A percentile compares a stretch with the other conserved stretches of the same genome.
phyloP scores from a whole-genome alignment of 306 rosid genomes.

The Hippophae gyantsensis region DNA sequence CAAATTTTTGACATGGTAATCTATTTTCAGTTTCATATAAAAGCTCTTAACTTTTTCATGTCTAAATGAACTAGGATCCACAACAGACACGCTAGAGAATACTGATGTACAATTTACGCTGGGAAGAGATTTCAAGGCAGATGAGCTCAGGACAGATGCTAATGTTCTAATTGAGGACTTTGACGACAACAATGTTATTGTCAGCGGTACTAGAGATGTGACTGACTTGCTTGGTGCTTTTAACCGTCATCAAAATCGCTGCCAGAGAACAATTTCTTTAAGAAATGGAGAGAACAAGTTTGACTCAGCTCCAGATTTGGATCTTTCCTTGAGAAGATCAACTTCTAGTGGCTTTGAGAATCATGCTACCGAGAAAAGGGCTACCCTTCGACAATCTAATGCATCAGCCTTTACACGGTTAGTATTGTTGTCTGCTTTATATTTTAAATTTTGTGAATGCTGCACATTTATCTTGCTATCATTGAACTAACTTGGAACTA shows the following conservation, averaged over 20 bases:
- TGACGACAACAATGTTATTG: slow-evolving; percentile 39
- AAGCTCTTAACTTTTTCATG: slow-evolving; percentile 23
- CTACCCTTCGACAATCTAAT: slow-evolving; percentile 57
- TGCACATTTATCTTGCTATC: not conserved
- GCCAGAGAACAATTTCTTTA: slow-evolving; percentile 34
- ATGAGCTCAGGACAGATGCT: slow-evolving; percentile 29
- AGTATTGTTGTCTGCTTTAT: slow-evolving; percentile 10
- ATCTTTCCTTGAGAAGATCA: slow-evolving; percentile 80
- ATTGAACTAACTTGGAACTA: not conserved
- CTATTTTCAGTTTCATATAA: slow-evolving; percentile 10
- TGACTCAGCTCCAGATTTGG: slow-evolving; percentile 52
- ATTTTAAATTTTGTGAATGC: not conserved
- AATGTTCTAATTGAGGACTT: slow-evolving; percentile 38
- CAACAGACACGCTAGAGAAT: slow-evolving; percentile 23
- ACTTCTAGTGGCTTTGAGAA: slow-evolving; percentile 40
- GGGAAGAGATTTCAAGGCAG: slow-evolving; percentile 38
- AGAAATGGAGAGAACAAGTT: slow-evolving; percentile 41
- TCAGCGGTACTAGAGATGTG: slow-evolving; percentile 47
- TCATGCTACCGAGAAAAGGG: slow-evolving; percentile 45
- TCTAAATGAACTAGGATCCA: slow-evolving; percentile 34
- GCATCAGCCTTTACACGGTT: slow-evolving; percentile 87
- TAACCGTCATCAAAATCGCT: slow-evolving; percentile 32
- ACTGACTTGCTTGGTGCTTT: slow-evolving; percentile 61
- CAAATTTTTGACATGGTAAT: slow-evolving; percentile 4
- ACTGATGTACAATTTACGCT: slow-evolving; percentile 28